Base-by-base conservation (phyloP, 2,329 filamentous ascomycete genomes). In the Aureobasidium sp. region DNA sequence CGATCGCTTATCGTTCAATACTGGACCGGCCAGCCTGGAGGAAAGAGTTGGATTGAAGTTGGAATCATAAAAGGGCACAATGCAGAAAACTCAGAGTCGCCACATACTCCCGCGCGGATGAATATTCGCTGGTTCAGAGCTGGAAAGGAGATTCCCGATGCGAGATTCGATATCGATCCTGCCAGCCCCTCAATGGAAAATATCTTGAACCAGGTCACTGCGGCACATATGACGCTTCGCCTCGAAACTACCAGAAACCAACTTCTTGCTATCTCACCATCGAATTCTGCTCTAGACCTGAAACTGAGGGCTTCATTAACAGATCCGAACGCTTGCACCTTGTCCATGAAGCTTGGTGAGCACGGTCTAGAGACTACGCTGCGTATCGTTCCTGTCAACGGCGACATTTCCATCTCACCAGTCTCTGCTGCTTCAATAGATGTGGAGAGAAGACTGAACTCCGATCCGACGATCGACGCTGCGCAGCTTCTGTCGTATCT, bases 1-100 rank as follows among this genome's bases (percentile, higher is more conserved):
- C 84, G 94, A 64, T 88, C 88, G 31, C 78, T 99, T 63, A 85
- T 91, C 11, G 83, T 99, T 37, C 92, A 97, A 70, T 99, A 99
- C 75, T 99, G 94, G 94, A 80, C 84, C 17, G 82, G 84, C 56
- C 84, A 86, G 68, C 81, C 82, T 62, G 84, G 84, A 0, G 80
- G 83, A 17, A 96, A 95, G 77, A 96, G 87, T 72, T 99, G 94
- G 93, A 80, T 99, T 52, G 87, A 97, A 66, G 80, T 99, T 56
- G 92, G 91, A 11, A 84, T 96, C 39, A 82, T 86, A 63, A 91
- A 87, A 70, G 87, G 87, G 36, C 78, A 71, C 64, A 65, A 69
- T 11, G 51, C 64, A 17, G 34, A 61, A n/a, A 47, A 27, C 8
- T 36, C 71, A 27, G 37, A 36, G 1, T 47, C n/a, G 22, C 8